Conservation (phyloP, 1,284 basidiomycete genomes). For the Pseudozyma sp. region DNA sequence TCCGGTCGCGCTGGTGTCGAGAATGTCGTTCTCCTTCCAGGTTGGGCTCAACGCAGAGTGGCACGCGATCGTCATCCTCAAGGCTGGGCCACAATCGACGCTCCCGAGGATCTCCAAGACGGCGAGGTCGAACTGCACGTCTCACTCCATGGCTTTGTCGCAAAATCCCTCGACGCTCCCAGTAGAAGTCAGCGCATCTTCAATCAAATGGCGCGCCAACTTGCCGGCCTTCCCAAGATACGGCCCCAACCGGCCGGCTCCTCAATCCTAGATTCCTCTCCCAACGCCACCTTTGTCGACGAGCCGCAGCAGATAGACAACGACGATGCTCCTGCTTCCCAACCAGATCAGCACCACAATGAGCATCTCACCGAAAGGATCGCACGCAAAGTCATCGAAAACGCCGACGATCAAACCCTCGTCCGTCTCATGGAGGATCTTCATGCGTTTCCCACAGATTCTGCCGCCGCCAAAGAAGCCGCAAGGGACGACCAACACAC, state of each 20-base stretch:
- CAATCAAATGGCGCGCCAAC: slow-evolving; percentile 54
- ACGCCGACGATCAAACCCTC: slow-evolving; percentile 45
- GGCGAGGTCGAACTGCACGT: slow-evolving; percentile 52
- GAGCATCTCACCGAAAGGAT: slow-evolving; percentile 36
- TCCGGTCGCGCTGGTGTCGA: slow-evolving; percentile 28
- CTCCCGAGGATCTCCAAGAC: slow-evolving; percentile 47
- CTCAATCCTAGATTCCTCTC: slow-evolving; percentile 21
- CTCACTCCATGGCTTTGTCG: slow-evolving; percentile 37
- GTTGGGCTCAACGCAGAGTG: slow-evolving; percentile 47
- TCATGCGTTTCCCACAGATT: slow-evolving; percentile 54
- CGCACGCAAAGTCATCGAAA: slow-evolving; percentile 41
- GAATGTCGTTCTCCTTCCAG: slow-evolving; percentile 42
- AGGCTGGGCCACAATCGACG: slow-evolving; percentile 39
- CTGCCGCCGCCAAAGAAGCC: slow-evolving; percentile 28
- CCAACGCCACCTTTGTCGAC: slow-evolving; percentile 20
- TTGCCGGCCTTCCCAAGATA: slow-evolving; percentile 43
- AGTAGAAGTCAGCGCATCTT: slow-evolving; percentile 49
- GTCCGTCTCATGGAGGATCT: slow-evolving; percentile 50
- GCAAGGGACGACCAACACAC: slow-evolving; percentile 4
- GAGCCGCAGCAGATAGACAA: slow-evolving; percentile 37
- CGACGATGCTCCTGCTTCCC: background rate
- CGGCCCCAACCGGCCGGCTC: slow-evolving; percentile 17
- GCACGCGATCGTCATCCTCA: slow-evolving; percentile 52
- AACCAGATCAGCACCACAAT: background rate
- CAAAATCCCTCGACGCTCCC: slow-evolving; percentile 30